A percentile compares a stretch with the other conserved stretches of the same genome.
phyloP scores from a whole-genome alignment of 371 early-diverging fungal genomes.

The Capniomyces stellatus region DNA sequence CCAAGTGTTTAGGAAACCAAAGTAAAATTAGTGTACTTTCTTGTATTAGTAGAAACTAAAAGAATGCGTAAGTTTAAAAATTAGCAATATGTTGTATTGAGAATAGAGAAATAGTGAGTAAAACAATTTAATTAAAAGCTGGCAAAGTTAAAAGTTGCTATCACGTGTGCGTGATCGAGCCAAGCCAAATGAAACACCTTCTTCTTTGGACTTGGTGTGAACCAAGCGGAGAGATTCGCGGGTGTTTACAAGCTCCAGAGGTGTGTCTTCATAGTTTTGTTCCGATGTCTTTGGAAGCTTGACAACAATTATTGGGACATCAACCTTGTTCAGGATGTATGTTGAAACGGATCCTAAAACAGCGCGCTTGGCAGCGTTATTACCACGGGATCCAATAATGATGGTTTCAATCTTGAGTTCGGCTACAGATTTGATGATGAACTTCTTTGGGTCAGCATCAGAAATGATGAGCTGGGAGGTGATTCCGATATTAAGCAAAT shows the following conservation, averaged over 20 bases:
- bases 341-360: constrained; percentile 3
- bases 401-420: constrained; percentile 1
- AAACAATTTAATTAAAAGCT: no score
- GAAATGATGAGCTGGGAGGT: constrained; percentile 3
- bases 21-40: no score
- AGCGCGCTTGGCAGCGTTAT: constrained; percentile 1
- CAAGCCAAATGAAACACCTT: background rate
- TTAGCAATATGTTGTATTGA: no score
- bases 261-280: background rate
- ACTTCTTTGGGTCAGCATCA: constrained; percentile 2
- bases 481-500: constrained; percentile 2
- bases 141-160: constrained; percentile 2
- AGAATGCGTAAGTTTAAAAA: no score
- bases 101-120: no score
- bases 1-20: no score
- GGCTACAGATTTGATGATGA: background rate
- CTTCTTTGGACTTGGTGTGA: constrained; percentile 1
- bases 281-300: background rate
- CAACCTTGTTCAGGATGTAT: constrained; percentile 5
- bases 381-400: constrained; percentile 4
- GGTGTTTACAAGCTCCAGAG: background rate
- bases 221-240: constrained; percentile 3
- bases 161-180: constrained; percentile 3
- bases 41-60: no score
- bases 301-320: constrained; percentile 1